Conservation (phyloP, 2,329 filamentous ascomycete genomes). For the Chrysoporthe deuterocubensis region DNA sequence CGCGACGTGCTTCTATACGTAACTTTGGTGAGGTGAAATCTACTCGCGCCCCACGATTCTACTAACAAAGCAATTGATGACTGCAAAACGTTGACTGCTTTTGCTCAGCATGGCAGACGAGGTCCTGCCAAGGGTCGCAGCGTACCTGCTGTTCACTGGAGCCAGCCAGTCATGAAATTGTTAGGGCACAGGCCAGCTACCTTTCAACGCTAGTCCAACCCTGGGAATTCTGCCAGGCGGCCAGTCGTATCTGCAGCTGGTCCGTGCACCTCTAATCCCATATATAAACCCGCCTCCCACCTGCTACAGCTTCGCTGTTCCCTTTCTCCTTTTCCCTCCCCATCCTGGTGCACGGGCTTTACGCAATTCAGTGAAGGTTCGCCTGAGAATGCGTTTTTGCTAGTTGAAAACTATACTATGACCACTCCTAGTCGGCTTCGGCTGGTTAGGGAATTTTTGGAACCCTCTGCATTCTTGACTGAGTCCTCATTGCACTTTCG, state of each 20-base stretch:
- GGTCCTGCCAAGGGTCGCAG: no score
- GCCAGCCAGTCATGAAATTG: not conserved
- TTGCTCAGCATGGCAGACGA: no score
- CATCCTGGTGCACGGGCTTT: constrained; percentile 76
- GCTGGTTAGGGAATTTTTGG: constrained; percentile 82
- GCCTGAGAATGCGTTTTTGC: constrained; percentile 88
- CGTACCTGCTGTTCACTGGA: not conserved
- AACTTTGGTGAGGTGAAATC: no score
- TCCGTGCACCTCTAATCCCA: not conserved
- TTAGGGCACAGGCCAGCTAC: not conserved
- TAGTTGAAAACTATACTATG: constrained; percentile 87
- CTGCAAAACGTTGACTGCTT: no score
- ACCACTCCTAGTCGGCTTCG: constrained; percentile 73
- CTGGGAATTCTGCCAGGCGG: constrained; percentile 18
- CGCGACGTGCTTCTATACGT: no score
- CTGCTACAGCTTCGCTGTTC: constrained; percentile 21
- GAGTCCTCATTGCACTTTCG: constrained; percentile 50
- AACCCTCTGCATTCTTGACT: constrained; percentile 45
- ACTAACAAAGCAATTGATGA: no score
- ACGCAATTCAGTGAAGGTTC: constrained; percentile 85
- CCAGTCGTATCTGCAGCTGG: not conserved
- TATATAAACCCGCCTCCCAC: constrained; percentile 28
- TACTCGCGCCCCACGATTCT: no score
- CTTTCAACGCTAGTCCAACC: not conserved
- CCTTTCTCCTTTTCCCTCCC: constrained; percentile 47